These are phyloP conservation scores for Syzygium oleosum DNA, from an alignment of 345 rosid species.

Conservation along the genomic window DNA sequence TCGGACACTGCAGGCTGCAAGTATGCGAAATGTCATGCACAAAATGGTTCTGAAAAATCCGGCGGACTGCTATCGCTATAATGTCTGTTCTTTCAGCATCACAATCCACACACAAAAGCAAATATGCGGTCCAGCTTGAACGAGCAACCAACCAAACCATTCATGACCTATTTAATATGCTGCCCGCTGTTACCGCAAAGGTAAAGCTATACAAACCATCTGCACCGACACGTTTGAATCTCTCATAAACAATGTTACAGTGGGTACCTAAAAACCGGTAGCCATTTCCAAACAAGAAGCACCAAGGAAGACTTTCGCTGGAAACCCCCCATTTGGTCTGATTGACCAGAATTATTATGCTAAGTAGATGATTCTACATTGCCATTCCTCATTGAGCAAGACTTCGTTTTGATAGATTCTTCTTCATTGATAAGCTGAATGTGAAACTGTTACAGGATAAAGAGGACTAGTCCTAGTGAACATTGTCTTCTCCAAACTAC, in stretches of 20 bases:
- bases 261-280: neutral
- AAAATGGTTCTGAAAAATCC: neutral
- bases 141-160: neutral
- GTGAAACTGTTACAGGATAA: neutral
- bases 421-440: neutral
- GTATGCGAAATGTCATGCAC: neutral
- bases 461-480: neutral
- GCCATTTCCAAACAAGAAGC: neutral
- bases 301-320: neutral
- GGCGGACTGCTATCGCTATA: neutral
- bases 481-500: neutral
- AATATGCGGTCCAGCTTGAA: neutral
- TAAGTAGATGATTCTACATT: neutral
- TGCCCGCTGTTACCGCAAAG: neutral
- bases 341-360: neutral
- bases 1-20: neutral
- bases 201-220: neutral
- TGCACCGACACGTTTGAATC: neutral
- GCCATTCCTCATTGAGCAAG: neutral
- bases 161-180: neutral
- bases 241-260: neutral
- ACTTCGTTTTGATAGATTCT: neutral
- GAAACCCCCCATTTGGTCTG: neutral
- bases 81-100: neutral
- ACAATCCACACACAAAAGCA: neutral